Conservation (phyloP, 2,329 filamentous ascomycete genomes). For the Epichloe hybrida region DNA sequence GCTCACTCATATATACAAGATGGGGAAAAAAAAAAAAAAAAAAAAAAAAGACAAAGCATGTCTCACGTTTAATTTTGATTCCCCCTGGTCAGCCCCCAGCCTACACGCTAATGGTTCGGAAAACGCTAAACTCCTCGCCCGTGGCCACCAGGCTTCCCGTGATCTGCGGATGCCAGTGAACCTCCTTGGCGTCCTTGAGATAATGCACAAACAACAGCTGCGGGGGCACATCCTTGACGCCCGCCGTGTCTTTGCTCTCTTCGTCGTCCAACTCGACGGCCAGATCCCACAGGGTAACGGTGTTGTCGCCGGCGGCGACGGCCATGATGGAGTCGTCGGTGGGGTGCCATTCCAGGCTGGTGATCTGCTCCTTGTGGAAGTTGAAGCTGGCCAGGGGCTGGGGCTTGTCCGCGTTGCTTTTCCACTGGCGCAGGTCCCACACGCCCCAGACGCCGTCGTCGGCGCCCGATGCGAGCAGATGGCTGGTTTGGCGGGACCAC, state of each 20-base stretch:
- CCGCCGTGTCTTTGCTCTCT: conserved; percentile 80
- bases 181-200: conserved; percentile 85
- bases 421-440: conserved; percentile 95
- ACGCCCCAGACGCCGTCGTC: conserved; percentile 92
- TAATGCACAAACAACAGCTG: conserved; percentile 96
- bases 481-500: conserved; percentile 79
- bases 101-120: conserved; percentile 73
- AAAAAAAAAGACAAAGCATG: not conserved
- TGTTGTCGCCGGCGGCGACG: conserved; percentile 85
- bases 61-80: too few relatives aligned
- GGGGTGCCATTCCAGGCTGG: conserved; percentile 92
- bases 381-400: conserved; percentile 83
- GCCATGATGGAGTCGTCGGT: conserved; percentile 92
- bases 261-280: conserved; percentile 95
- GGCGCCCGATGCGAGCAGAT: conserved; percentile 81
- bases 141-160: conserved; percentile 81
- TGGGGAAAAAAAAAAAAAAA: not conserved
- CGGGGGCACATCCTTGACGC: conserved; percentile 79
- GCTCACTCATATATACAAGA: conserved; percentile 3
- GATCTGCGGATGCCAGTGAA: conserved; percentile 97
- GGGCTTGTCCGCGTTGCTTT: conserved; percentile 46
- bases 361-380: conserved; percentile 95
- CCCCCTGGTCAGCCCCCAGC: not conserved
- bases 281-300: conserved; percentile 90
- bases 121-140: conserved; percentile 76